Evolutionary conservation across 1,284 basidiomycete genomes (phyloP), one percentile per base, ranked within the genome.

Genomic region (Cryptococcus sp.): DNA sequence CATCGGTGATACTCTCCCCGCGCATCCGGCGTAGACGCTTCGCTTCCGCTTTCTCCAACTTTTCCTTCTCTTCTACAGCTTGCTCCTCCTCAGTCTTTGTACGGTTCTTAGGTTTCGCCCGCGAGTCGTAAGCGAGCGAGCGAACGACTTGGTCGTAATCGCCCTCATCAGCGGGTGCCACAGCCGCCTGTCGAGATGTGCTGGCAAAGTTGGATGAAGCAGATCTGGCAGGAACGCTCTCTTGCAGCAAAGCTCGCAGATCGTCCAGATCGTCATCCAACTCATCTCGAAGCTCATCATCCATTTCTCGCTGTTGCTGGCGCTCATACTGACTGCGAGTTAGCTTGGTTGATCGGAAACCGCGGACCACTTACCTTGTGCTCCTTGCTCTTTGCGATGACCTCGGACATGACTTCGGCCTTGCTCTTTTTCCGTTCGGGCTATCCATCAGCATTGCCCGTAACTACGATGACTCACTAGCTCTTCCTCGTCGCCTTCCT

Each of bases 1-100:
- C 84, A 19, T 80, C 80, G 61, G 83, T 84, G 41, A 85, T 85
- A 39, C 86, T 85, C 63, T 91, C 82, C 6, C 94, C 95, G 47
- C 89, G 79, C 94, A 98, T 98, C 19, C 96, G 85, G 65, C 87
- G 83, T 54, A 88, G 76, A 17, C 96, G 83, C 66, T 83, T 85
- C 62, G 84, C 83, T 79, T 99, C 96, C 0, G 91, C 90, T 72
- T 86, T 88, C 79, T 94, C 89, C 50, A 99, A 80, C 2, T 85
- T 83, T 69, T 93, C 89, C 67, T 91, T 94, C 72, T 91, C 91
- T 65, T 96, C 93, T 56, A 89, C 68, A 1, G 93, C 94, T 15
- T 92, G 70, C 75, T 99, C 96, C 67, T 95, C 93, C 69, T 96
- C 95, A 0, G 94, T 96, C 81, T 97, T 98, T 43, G 93, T 92